Percentiles rank a stretch among this genome's conserved stretches.
These are phyloP conservation scores for Odontarrhena argentea DNA, from an alignment of 345 rosid species.

Conservation along the genomic window DNA sequence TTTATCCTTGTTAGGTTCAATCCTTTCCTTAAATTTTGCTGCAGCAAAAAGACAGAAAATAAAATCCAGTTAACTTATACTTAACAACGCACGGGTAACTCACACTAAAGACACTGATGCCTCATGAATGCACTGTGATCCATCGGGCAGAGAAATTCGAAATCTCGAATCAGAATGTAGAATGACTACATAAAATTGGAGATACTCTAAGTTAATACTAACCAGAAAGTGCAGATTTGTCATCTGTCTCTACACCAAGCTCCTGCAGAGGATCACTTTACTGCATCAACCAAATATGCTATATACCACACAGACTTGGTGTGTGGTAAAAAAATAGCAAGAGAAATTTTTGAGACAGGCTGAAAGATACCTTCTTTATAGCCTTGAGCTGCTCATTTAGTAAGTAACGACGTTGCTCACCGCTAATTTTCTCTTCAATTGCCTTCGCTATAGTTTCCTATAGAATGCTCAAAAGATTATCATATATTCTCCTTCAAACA, in stretches of 20 bases:
- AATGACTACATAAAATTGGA: slow-evolving; percentile 17
- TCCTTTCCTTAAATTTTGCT: slow-evolving; percentile 94
- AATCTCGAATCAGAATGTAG: background rate
- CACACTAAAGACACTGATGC: slow-evolving; percentile 5
- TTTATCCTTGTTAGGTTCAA: slow-evolving; percentile 83
- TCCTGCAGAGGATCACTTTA: slow-evolving; percentile 57
- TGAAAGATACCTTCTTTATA: slow-evolving; percentile 78
- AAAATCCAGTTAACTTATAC: slow-evolving; percentile 16
- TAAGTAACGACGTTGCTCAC: slow-evolving; percentile 97
- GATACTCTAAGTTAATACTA: slow-evolving; percentile 38
- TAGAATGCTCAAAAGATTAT: slow-evolving; percentile 30
- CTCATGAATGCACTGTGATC: slow-evolving; percentile 12
- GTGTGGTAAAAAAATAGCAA: slow-evolving; percentile 3
- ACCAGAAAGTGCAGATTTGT: slow-evolving; percentile 98
- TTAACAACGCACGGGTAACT: background rate
- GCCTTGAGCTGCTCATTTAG: slow-evolving; percentile 99
- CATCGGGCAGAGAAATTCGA: slow-evolving; percentile 9
- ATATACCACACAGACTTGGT: slow-evolving; percentile 17
- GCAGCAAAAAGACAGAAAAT: slow-evolving; percentile 38
- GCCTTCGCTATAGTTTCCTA: slow-evolving; percentile 98
- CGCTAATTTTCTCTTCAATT: slow-evolving; percentile 97
- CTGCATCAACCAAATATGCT: slow-evolving; percentile 25
- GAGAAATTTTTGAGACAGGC: slow-evolving; percentile 11
- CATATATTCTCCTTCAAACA: slow-evolving; percentile 18
- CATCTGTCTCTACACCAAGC: slow-evolving; percentile 97